Evolutionary conservation across 495 filamentous ascomycete species (phyloP), one percentile per base, ranked within the genome.

Genomic region (Cudoniella acicularis): DNA sequence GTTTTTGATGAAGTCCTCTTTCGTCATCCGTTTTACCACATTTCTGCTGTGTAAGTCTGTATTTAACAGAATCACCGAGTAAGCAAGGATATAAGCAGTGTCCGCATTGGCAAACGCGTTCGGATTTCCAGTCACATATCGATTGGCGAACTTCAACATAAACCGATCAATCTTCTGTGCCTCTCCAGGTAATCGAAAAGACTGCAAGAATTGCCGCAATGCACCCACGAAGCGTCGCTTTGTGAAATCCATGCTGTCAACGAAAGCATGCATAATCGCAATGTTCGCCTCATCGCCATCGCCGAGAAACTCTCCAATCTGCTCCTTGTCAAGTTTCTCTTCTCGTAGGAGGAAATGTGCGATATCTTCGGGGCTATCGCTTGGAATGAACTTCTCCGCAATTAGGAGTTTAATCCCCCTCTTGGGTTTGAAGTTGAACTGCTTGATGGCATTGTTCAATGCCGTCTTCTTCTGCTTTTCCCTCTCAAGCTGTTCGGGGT

Each of bases 161-260:
- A 97, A 96, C 36, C 94, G 88, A 83, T 99, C 94, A 62, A 99
- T 99, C 76, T 99, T 99, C 70, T 99, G 94, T 1, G 92, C 92
- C 71, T 99, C 94, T 46, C 94, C 94, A 1, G 94, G 94, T 10
- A 99, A 75, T 26, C 94, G 88, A 77, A 99, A 99, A 48, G 90
- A 87, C 72, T 99, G 94, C 13, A 99, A 76, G 67, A 98, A 99
- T 52, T 88, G 83, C 23, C 94, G 84, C 11, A 99, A 76, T 20
- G 94, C 86, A 73, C 96, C 94, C 11, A 96, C 92, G 61, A 99
- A 99, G 10, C 92, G 88, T 49, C 88, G 88, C 69, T 89, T 90
- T n/a, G 83, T 78, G 59, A 99, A 99, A 43, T 97, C 90, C 92
- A 99, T 98, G 21, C 73, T 70, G 59, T 99, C 92, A 2, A 99